These are phyloP conservation scores for Cenococcum geophilum DNA, from an alignment of 495 filamentous ascomycete genomes.

Conservation along the genomic window DNA sequence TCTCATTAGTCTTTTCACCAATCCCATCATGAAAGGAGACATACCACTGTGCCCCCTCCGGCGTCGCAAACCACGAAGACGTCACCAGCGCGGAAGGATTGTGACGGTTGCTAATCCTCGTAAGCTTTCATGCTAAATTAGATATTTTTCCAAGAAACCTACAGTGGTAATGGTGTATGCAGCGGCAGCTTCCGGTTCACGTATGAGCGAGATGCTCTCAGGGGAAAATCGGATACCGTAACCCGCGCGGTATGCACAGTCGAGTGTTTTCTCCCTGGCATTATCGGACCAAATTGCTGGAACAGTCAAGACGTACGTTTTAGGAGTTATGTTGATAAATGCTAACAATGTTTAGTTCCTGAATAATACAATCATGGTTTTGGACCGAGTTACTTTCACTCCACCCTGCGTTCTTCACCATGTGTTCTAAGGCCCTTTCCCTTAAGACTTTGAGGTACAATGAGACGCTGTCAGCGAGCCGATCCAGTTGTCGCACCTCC, in stretches of 20 bases:
- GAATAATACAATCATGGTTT: background rate
- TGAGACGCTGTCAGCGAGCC: background rate
- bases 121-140: too few relatives aligned
- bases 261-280: background rate
- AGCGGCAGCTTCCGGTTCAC: background rate
- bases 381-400: background rate
- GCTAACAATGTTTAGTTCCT: too few relatives aligned
- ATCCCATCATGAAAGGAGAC: too few relatives aligned
- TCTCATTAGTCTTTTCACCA: too few relatives aligned
- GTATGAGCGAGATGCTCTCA: background rate
- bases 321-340: background rate
- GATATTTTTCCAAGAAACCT: too few relatives aligned
- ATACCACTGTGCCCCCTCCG: too few relatives aligned
- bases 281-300: background rate
- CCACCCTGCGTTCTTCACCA: background rate
- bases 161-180: background rate
- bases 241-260: background rate
- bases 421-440: background rate
- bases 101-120: too few relatives aligned
- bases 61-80: too few relatives aligned
- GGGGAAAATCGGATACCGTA: background rate
- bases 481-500: background rate
- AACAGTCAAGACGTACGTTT: background rate
- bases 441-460: background rate
- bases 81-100: too few relatives aligned